Evolutionary conservation across 768 basidiomycete species (phyloP), one percentile per base, ranked within the genome.

Genomic region (Neoboletus subvelutipes): DNA sequence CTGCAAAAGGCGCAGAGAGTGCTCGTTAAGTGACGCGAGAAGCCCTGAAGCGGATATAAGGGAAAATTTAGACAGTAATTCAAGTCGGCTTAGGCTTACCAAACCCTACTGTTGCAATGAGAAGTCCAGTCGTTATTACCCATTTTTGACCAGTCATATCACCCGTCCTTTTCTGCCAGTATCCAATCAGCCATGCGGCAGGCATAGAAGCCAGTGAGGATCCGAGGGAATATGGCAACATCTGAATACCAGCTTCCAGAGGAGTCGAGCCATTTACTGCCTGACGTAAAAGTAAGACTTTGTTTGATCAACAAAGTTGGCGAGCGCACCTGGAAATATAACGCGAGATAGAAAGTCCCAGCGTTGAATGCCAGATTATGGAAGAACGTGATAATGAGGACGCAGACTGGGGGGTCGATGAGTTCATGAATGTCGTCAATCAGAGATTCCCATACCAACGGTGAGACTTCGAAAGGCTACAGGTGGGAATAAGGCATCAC

Each of bases 181-280:
- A 83, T 46, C 80, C 83, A 63, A 92, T 88, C 63, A 88, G 80
- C 88, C 88, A 90, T n/a, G 92, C 90, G 37, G 82, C 87, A 24
- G 91, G 90, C 78, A 94, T 85, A 12, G 92, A 92, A 42, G 91
- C 87, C 55, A 93, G 68, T 24, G 91, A 91, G 34, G 91, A 88
- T 50, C 90, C 92, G 50, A 93, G 82, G 48, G 92, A 90, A 75
- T 92, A 93, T 12, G 92, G 90, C 54, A 94, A 78, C 72, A 91
- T 79, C 67, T 83, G 81, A 22, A 91, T 68, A 11, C 90, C 92
- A 57, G 91, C 86, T 69, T 84, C 71, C 45, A 92, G 67, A 13
- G 88, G 90, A n/a, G 82, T 82, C 22, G 80, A 81, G 26, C 85
- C 84, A 67, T 87, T 80, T 39, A 85, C 90, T 17, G 85, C 84